Base-by-base conservation (phyloP, 140 eudicot genomes). In the Cichorium intybus region DNA sequence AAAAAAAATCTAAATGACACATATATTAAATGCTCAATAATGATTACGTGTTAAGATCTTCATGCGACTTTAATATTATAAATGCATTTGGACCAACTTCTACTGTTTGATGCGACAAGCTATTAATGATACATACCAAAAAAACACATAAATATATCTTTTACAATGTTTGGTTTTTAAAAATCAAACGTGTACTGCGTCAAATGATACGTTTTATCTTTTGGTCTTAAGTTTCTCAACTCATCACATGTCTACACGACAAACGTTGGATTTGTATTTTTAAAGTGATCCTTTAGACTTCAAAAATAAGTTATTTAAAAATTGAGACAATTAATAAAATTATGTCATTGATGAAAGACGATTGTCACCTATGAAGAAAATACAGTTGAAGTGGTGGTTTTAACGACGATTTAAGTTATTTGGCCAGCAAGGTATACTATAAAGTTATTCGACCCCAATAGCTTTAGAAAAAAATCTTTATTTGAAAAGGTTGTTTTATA, bases 61-160 rank as follows among this genome's bases (percentile, higher is more conserved):
- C 49, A 16, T 67, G 37, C 29, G 17, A 57, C 20, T 56, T 28
- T 28, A 10, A 56, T 23, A 60, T 6, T 22, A 33, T 65, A 34
- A 51, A 65, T 65, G 50, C 48, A 65, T 22, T 37, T 58, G 50
- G 71, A 22, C 37, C 71, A 33, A 8, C 27, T 49, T 65, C 23
- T 20, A 50, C 50, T 65, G 51, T 31, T 51, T 31, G n/a, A 29
- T 9, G 60, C 71, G 33, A 65, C 49, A 31, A 50, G 51, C 61
- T 35, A 50, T 61, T 22, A 37, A 37, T 60, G 29, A 35, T 18
- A 39, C 21, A 50, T 29, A 31, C 34, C 7, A 31, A 50, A 62
- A 5, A 31, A 33, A 29, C 70, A 49, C 31, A 21, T 31, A 23
- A 1, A 24, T 39, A 15, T 39, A 20, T 6, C 11, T 6, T 65